These are phyloP conservation scores for Lactuca saligna DNA, from an alignment of 129 eudicot species.

Conservation along the genomic window DNA sequence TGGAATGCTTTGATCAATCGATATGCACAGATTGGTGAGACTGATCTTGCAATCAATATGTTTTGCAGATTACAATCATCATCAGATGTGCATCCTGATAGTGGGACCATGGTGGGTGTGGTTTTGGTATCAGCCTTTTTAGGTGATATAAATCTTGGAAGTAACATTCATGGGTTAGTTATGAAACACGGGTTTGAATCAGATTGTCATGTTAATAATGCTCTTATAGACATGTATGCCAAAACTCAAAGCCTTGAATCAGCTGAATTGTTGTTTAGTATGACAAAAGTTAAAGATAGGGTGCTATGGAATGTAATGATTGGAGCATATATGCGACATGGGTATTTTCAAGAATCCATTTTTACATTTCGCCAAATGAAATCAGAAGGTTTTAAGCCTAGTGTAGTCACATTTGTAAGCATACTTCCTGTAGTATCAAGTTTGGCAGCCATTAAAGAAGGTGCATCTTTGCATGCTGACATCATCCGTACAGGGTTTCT, in stretches of 20 bases:
- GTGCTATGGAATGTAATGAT: slow-evolving; percentile 71
- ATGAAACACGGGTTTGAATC: slow-evolving; percentile 53
- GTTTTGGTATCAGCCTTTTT: slow-evolving; percentile 49
- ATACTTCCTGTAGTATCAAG: slow-evolving; percentile 59
- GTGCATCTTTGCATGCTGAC: slow-evolving; percentile 47
- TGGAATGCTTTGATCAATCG: slow-evolving; percentile 69
- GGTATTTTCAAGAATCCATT: slow-evolving; percentile 46
- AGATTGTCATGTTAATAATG: slow-evolving; percentile 58
- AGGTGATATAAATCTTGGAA: slow-evolving; percentile 48
- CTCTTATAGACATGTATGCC: slow-evolving; percentile 73
- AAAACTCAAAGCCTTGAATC: slow-evolving; percentile 50
- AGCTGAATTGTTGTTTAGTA: slow-evolving; percentile 51
- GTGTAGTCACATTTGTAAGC: slow-evolving; percentile 61
- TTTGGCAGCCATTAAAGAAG: slow-evolving; percentile 55
- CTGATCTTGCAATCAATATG: slow-evolving; percentile 40
- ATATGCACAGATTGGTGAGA: slow-evolving; percentile 54
- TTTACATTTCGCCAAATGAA: slow-evolving; percentile 50
- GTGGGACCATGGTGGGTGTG: slow-evolving; percentile 59
- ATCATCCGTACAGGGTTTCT: slow-evolving; percentile 43
- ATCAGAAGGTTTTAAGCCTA: slow-evolving; percentile 41
- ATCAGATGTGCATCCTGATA: slow-evolving; percentile 48
- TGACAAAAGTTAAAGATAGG: slow-evolving; percentile 41
- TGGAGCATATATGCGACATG: slow-evolving; percentile 43
- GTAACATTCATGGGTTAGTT: slow-evolving; percentile 49
- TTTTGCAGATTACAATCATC: slow-evolving; percentile 36